These are phyloP conservation scores for Neonectria faginata DNA, from an alignment of 2,329 filamentous ascomycete species.

Conservation along the genomic window DNA sequence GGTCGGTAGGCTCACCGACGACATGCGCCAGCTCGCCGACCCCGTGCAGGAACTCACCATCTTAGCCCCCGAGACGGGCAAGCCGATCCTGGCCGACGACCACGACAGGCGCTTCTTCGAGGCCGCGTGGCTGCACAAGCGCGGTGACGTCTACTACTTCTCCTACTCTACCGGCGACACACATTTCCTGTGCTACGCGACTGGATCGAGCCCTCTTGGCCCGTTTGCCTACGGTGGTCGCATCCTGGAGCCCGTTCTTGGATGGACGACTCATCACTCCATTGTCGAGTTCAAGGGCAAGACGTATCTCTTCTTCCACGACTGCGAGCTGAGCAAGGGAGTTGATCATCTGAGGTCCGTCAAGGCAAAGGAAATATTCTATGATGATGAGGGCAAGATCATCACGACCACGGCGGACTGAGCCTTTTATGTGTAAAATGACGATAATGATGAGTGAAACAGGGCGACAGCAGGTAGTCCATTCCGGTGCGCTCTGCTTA, in stretches of 20 bases:
- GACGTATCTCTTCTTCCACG: constrained; percentile 84
- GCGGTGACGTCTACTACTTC: constrained; percentile 77
- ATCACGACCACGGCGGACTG: constrained; percentile 51
- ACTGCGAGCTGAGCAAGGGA: constrained; percentile 75
- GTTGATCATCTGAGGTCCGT: constrained; percentile 79
- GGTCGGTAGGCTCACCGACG: constrained; percentile 71
- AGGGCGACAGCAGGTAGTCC: background rate
- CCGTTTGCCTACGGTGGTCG: constrained; percentile 79
- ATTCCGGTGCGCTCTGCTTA: background rate
- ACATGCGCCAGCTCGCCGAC: constrained; percentile 73
- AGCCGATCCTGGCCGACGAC: constrained; percentile 72
- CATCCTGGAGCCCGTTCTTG: constrained; percentile 80
- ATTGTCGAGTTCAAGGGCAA: constrained; percentile 78
- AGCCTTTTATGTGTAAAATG: background rate
- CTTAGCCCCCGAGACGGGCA: constrained; percentile 69
- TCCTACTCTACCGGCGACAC: constrained; percentile 84
- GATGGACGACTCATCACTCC: constrained; percentile 86
- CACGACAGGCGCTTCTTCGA: constrained; percentile 84
- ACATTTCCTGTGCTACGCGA: constrained; percentile 78
- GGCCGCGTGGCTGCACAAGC: constrained; percentile 83
- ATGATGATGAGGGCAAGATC: constrained; percentile 74
- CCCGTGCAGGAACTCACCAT: constrained; percentile 72
- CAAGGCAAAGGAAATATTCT: constrained; percentile 80
- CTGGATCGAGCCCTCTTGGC: constrained; percentile 71
- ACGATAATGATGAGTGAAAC: background rate